Conservation (phyloP, 2,329 filamentous ascomycete genomes). For the Ceratocystis albifundus region DNA sequence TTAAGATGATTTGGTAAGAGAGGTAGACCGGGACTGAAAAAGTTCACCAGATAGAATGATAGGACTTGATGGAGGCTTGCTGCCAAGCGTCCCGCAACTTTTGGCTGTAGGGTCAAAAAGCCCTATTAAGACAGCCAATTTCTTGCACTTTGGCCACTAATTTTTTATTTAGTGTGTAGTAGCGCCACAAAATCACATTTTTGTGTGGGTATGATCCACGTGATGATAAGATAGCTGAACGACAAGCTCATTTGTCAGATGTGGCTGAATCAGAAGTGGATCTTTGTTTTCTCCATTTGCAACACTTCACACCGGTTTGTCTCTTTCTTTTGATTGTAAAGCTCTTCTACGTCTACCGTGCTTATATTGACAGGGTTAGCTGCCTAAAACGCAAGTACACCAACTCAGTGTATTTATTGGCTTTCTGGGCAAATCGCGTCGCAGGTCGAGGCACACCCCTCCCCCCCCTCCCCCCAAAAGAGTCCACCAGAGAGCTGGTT, state of each 20-base stretch:
- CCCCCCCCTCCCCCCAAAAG: background rate
- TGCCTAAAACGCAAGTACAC: background rate
- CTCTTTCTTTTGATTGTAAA: background rate
- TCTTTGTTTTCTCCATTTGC: conserved; percentile 11
- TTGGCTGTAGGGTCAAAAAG: conserved; percentile 23
- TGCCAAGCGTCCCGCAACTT: conserved; percentile 21
- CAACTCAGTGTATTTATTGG: background rate
- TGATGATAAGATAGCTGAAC: conserved; percentile 14
- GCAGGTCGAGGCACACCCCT: background rate
- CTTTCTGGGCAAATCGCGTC: conserved; percentile 4
- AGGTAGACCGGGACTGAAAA: conserved; percentile 22
- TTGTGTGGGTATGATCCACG: conserved; percentile 9
- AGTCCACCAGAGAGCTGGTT: background rate
- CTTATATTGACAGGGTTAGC: background rate
- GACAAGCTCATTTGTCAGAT: background rate
- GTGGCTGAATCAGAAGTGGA: background rate
- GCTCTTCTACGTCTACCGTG: background rate
- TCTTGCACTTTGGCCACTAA: conserved; percentile 5
- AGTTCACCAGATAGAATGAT: conserved; percentile 23
- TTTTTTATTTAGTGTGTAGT: conserved; percentile 18
- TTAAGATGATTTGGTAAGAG: conserved; percentile 22
- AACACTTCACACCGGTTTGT: background rate
- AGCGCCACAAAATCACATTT: conserved; percentile 10
- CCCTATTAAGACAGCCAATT: conserved; percentile 20
- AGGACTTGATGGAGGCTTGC: conserved; percentile 20